A percentile compares a stretch with the other conserved stretches of the same genome.
Conservation (phyloP, 345 rosid species). For the Aquilaria sinensis region DNA sequence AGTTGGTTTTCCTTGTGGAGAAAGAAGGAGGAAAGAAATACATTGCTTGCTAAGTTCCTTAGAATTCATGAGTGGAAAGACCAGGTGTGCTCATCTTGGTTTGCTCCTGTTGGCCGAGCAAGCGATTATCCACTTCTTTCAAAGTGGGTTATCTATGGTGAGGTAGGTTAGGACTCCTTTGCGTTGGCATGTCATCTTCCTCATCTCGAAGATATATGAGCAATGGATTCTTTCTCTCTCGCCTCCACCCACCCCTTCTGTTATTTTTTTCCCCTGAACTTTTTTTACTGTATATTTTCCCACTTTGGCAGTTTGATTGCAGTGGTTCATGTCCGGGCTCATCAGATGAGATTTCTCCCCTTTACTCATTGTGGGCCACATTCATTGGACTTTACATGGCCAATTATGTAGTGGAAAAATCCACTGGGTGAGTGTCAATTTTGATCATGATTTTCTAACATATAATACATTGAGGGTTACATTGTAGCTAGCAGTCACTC, state of each 20-base stretch:
- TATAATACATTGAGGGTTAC: background rate
- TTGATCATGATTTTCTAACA: slow-evolving; percentile 6
- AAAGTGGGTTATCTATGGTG: slow-evolving; percentile 98
- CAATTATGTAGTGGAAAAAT: slow-evolving; percentile 94
- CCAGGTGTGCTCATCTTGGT: slow-evolving; percentile 96
- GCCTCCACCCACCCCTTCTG: background rate
- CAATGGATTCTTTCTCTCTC: no score
- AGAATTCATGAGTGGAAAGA: slow-evolving; percentile 87
- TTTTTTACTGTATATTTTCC: slow-evolving; percentile 1
- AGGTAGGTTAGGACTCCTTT: slow-evolving; percentile 39
- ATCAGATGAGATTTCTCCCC: slow-evolving; percentile 93
- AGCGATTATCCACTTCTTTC: slow-evolving; percentile 96
- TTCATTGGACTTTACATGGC: slow-evolving; percentile 98
- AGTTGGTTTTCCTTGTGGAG: slow-evolving; percentile 72
- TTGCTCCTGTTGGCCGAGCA: slow-evolving; percentile 99
- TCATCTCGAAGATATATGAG: background rate
- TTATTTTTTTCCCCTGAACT: slow-evolving; percentile 6
- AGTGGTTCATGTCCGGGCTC: slow-evolving; percentile 59
- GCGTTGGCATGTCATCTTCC: background rate
- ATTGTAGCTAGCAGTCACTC: no score
- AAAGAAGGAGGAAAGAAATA: slow-evolving; percentile 53
- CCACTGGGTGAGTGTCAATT: slow-evolving; percentile 77
- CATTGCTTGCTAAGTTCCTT: slow-evolving; percentile 67
- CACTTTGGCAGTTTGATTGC: slow-evolving; percentile 48
- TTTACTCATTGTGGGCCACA: slow-evolving; percentile 98